Evolutionary conservation across 441 rosid genomes (phyloP), one percentile per base, ranked within the genome.

Genomic region (Aleurites moluccanus): DNA sequence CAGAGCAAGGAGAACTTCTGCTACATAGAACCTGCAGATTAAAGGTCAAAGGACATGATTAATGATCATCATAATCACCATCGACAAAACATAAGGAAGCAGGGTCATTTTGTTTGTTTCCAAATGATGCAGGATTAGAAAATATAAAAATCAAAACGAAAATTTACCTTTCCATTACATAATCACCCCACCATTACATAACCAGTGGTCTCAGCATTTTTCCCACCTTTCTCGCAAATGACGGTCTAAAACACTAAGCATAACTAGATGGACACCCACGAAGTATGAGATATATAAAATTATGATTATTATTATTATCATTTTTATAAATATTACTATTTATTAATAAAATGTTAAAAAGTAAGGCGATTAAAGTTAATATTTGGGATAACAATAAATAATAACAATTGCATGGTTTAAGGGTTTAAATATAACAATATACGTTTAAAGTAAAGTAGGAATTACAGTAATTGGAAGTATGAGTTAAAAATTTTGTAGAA

Each of bases 1-100:
- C 81, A 92, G 56, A 40, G 98, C 92, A 75, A 91, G 89, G 60
- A 92, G 90, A 68, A 92, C 82, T 80, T 92, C 97, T 8, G 96
- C 98, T 30, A 88, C 85, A 80, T 92, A 92, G 80, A 92, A 92
- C 83, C 98, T 92, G 85, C 82, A 84, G 6, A 52, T 27, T 30
- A 14, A 76, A 76, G 68, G 25, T 56, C 52, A 61, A 50, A 59
- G 23, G 4, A 23, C 53, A 18, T 20, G 60, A 52, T 73, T 65
- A 28, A 33, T 11, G 1, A 52, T 20, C 72, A 49, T 73, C 30
- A n/a, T n/a, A 73, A 73, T 35, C 2, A 4, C 21, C 38, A 52
- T 14, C 10, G 2, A 25, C 3, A 47, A 38, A 77, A 68, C 68
- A 14, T 11, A 73, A 66, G 49, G 16, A 40, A 72, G 35, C 40